These are phyloP conservation scores for Fusarium paranaense DNA, from an alignment of 2,329 filamentous ascomycete genomes.

Conservation along the genomic window DNA sequence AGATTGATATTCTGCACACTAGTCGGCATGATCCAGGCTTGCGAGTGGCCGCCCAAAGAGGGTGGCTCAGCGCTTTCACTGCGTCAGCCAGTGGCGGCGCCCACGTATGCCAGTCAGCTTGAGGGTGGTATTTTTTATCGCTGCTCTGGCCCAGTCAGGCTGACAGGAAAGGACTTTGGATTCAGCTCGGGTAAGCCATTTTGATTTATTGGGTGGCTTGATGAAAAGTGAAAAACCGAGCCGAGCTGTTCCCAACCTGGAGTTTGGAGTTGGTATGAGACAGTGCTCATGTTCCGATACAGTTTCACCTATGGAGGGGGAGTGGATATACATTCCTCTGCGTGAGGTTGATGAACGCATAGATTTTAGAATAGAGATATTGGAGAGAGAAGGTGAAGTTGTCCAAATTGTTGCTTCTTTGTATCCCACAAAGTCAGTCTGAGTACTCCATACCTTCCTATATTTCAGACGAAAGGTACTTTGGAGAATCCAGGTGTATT, in stretches of 20 bases:
- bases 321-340: background rate
- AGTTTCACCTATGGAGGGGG: conserved; percentile 26
- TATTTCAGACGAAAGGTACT: background rate
- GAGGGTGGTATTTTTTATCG: conserved; percentile 14
- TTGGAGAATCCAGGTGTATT: background rate
- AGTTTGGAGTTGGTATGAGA: background rate
- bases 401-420: background rate
- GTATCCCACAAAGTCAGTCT: background rate
- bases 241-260: conserved; percentile 1
- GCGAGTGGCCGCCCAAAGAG: conserved; percentile 10
- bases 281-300: conserved; percentile 18
- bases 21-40: background rate
- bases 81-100: conserved; percentile 42
- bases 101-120: conserved; percentile 29
- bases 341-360: background rate
- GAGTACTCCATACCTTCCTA: background rate
- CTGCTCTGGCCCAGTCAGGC: conserved; percentile 5
- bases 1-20: background rate
- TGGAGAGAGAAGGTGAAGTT: background rate
- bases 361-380: background rate
- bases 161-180: background rate
- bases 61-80: conserved; percentile 41
- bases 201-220: background rate
- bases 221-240: conserved; percentile 10
- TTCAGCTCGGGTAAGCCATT: conserved; percentile 12